Base-by-base conservation (phyloP, 2,329 filamentous ascomycete species). In the Thelonectria discophora region DNA sequence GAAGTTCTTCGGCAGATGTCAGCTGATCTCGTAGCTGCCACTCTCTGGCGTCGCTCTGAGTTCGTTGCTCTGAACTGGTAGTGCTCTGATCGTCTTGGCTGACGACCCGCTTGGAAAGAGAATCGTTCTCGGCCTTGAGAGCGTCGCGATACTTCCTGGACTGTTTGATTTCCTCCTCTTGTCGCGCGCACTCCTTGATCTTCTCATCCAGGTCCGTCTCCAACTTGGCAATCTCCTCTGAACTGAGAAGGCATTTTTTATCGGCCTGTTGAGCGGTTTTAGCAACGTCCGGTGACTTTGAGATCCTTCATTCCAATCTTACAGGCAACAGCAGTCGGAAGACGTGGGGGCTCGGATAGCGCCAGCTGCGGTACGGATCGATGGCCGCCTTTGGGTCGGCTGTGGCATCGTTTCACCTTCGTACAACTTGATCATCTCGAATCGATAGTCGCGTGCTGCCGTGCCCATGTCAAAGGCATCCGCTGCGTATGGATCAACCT, bases 381-480 rank as follows among this genome's bases (percentile, higher is more conserved):
- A 34, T 42, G 34, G 54, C 45, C 2, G 50, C 54, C 18, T 56
- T 39, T 12, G 54, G 43, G 45, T 50, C 37, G 30, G 47, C 43
- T 17, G 43, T 32, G 21, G 40, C 43, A 12, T 27, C 54, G 5
- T 49, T 42, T 7, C 55, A 55, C 13, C 59, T 55, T 46, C 52
- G 40, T 2, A 63, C 60, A 40, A 59, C 42, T 63, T 60, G 47
- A 63, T 59, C 60, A 63, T 63, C n/a, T 60, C 56, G 40, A 63
- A 53, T 18, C 56, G 50, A 46, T 56, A 63, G 27, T 63, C 60
- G 6, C 56, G 43, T 12, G 42, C 5, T 12, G 60, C 60, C 12
- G n/a, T 43, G n/a, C 54, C 60, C 21, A 57, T 21, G 4, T 56
- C 52, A 39, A 60, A 63, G 1, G 55, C 32, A 1, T 40, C 21